phyloP scores from a whole-genome alignment of 306 rosid genomes.

The Quillaja saponaria region DNA sequence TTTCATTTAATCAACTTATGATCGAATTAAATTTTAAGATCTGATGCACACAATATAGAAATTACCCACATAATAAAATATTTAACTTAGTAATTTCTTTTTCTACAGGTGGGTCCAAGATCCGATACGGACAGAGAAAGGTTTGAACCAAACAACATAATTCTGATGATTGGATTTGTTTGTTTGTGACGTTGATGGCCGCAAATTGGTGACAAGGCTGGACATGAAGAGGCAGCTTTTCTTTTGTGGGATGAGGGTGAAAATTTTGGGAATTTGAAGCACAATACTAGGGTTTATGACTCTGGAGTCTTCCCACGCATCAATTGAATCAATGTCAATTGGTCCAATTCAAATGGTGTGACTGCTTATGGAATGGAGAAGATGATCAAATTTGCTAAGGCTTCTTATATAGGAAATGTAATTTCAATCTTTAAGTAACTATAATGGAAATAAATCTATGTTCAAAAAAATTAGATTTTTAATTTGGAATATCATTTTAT shows the following conservation, averaged over 20 bases:
- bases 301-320: conserved; percentile 28
- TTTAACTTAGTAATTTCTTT: too few relatives aligned
- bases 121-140: conserved; percentile 23
- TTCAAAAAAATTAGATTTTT: too few relatives aligned
- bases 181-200: conserved; percentile 37
- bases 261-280: conserved; percentile 25
- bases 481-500: too few relatives aligned
- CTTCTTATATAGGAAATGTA: too few relatives aligned
- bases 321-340: conserved; percentile 19
- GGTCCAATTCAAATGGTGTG: conserved; percentile 38
- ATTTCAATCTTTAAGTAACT: too few relatives aligned
- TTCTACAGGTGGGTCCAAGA: conserved; percentile 43
- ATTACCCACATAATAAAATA: too few relatives aligned
- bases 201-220: conserved; percentile 41
- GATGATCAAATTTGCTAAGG: too few relatives aligned
- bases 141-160: conserved; percentile 41
- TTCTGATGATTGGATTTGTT: conserved; percentile 45
- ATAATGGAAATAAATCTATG: too few relatives aligned
- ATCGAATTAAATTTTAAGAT: too few relatives aligned
- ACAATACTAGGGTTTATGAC: conserved; percentile 37
- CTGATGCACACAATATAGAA: too few relatives aligned
- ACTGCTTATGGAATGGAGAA: too few relatives aligned
- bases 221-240: conserved; percentile 58
- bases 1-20: too few relatives aligned
- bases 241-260: conserved; percentile 20